Conservation (phyloP, 2,329 filamentous ascomycete species). For the Talaromyces marneffei region DNA sequence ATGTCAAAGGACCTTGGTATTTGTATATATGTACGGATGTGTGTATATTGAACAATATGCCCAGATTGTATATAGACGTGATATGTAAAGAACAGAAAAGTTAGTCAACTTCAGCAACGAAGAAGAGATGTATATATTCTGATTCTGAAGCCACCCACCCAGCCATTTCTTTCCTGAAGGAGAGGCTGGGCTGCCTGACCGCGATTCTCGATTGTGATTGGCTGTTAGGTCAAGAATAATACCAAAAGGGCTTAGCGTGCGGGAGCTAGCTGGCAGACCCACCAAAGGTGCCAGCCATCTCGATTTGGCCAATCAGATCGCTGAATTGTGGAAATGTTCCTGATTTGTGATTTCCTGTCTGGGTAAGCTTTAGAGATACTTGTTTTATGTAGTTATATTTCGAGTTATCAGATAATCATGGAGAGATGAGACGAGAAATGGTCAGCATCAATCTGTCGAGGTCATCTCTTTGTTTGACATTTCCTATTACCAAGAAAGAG, state of each 20-base stretch:
- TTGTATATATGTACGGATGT: too few species aligned
- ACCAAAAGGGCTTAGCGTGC: not conserved
- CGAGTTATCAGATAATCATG: too few species aligned
- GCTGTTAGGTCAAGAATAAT: not conserved
- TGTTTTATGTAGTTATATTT: too few species aligned
- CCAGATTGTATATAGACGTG: not conserved
- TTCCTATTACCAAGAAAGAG: too few species aligned
- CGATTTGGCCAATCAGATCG: not conserved
- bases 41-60: not conserved
- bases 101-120: not conserved
- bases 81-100: not conserved
- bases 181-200: not conserved
- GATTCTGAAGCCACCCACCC: not conserved
- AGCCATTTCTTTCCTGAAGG: conserved; percentile 1
- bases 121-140: not conserved
- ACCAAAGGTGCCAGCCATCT: conserved; percentile 11
- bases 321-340: not conserved
- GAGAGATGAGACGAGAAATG: too few species aligned
- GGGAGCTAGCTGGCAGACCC: not conserved
- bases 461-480: too few species aligned
- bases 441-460: too few species aligned
- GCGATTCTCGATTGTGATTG: not conserved
- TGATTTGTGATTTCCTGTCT: not conserved
- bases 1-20: too few species aligned
- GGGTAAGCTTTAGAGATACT: not conserved